phyloP scores from a whole-genome alignment of 2,329 filamentous ascomycete species.

The Phialocephala sp. region DNA sequence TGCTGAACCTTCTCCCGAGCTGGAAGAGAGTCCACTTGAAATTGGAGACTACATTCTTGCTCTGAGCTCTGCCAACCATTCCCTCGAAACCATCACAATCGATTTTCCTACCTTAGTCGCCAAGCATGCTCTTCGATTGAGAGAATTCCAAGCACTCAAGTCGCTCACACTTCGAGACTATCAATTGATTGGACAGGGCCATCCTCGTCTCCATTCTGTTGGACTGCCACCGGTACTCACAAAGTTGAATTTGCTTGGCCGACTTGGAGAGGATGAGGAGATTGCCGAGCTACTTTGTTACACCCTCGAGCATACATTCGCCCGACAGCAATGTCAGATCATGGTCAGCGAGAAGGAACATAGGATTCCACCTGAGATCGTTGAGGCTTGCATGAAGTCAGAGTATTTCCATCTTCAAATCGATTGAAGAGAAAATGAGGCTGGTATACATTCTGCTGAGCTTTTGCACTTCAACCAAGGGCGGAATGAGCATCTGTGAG shows the following conservation, averaged over 20 bases:
- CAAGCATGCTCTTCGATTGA: conserved; percentile 49
- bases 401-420: conserved; percentile 8
- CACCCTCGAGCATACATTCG: conserved; percentile 49
- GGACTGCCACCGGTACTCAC: conserved; percentile 54
- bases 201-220: conserved; percentile 53
- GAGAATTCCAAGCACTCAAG: conserved; percentile 50
- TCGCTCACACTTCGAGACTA: conserved; percentile 53
- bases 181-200: conserved; percentile 53
- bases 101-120: conserved; percentile 50
- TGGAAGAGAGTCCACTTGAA: conserved; percentile 55
- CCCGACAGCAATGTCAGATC: conserved; percentile 24
- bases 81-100: conserved; percentile 52
- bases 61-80: conserved; percentile 48
- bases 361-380: conserved; percentile 4
- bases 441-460: neutral
- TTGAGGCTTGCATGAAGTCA: conserved; percentile 4
- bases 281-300: conserved; percentile 52
- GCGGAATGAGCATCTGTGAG: neutral
- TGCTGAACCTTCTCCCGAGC: conserved; percentile 42
- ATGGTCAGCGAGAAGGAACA: conserved; percentile 4
- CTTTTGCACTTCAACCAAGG: neutral
- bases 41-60: conserved; percentile 55
- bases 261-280: conserved; percentile 53
- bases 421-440: neutral
- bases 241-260: conserved; percentile 53